Evolutionary conservation across 768 basidiomycete genomes (phyloP).

Genomic region (Chalciporus piperatus): DNA sequence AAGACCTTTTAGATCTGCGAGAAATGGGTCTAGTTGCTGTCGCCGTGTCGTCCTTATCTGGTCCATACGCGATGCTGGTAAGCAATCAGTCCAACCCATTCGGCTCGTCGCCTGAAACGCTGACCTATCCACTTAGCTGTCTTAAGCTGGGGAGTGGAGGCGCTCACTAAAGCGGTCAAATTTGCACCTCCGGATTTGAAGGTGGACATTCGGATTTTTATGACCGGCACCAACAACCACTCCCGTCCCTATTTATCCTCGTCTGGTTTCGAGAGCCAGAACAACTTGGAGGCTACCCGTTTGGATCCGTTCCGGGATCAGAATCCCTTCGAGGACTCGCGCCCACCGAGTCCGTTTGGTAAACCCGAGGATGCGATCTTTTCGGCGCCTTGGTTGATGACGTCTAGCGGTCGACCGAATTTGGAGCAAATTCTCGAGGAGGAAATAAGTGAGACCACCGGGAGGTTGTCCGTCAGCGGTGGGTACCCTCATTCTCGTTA

Average conservation of each 20-base stretch:
- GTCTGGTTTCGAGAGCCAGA: not conserved
- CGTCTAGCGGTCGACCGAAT: conserved; percentile 40
- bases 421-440: conserved; percentile 32
- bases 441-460: conserved; percentile 33
- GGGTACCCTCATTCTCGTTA: conserved; percentile 6
- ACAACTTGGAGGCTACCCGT: conserved; percentile 2
- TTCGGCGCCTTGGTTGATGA: conserved; percentile 16
- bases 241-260: not conserved
- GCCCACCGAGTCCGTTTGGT: not conserved
- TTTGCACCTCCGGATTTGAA: conserved; percentile 15
- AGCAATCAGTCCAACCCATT: conserved; percentile 22
- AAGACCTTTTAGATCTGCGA: conserved; percentile 4
- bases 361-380: not conserved
- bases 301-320: not conserved
- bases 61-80: conserved; percentile 40
- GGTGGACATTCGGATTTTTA: conserved; percentile 17
- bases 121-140: conserved; percentile 1
- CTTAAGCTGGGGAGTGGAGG: conserved; percentile 11
- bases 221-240: conserved; percentile 3
- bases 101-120: not conserved
- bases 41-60: conserved; percentile 41
- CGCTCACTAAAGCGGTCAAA: conserved; percentile 12
- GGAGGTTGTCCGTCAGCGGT: conserved; percentile 45
- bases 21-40: conserved; percentile 23
- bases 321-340: not conserved